Evolutionary conservation across 1,139 yeast genomes (phyloP).

Genomic region (Schizosaccharomyces versatilis): DNA sequence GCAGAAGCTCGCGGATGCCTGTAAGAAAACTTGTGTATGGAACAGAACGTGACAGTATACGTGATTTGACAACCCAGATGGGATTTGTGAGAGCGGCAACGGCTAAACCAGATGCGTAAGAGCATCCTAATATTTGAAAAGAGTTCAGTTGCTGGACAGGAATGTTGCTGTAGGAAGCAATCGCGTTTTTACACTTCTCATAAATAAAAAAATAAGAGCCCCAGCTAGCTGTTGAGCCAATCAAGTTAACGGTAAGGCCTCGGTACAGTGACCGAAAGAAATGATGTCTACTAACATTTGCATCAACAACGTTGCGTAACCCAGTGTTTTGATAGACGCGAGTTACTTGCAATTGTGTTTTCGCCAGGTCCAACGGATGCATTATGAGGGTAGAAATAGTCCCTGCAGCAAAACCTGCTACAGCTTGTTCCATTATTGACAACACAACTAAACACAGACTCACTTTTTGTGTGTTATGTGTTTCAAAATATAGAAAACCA

Average conservation of each 20-base stretch:
- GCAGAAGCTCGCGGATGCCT: constrained; percentile 32
- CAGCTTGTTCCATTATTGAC: constrained; percentile 16
- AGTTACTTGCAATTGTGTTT: constrained; percentile 64
- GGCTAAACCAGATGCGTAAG: constrained; percentile 46
- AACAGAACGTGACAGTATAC: constrained; percentile 39
- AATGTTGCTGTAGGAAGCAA: constrained; percentile 5
- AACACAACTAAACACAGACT: background rate
- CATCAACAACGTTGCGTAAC: background rate
- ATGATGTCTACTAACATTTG: background rate
- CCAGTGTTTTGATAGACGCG: background rate
- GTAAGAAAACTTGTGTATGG: constrained; percentile 17
- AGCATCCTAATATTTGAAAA: constrained; percentile 28
- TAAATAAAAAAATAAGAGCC: constrained; percentile 62
- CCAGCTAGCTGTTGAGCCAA: constrained; percentile 82
- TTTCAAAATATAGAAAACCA: no score
- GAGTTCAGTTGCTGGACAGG: constrained; percentile 7
- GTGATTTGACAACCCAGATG: constrained; percentile 74
- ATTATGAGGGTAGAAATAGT: constrained; percentile 53
- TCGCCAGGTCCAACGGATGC: constrained; percentile 70
- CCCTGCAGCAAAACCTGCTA: constrained; percentile 73
- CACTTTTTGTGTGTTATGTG: no score
- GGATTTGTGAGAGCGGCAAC: constrained; percentile 74
- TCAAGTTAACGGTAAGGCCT: constrained; percentile 57
- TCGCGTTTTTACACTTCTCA: constrained; percentile 29
- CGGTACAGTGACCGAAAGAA: constrained; percentile 30